Evolutionary conservation across 2,329 filamentous ascomycete genomes (phyloP), one percentile per base, ranked within the genome.

Genomic region (Aschersonia sp.): DNA sequence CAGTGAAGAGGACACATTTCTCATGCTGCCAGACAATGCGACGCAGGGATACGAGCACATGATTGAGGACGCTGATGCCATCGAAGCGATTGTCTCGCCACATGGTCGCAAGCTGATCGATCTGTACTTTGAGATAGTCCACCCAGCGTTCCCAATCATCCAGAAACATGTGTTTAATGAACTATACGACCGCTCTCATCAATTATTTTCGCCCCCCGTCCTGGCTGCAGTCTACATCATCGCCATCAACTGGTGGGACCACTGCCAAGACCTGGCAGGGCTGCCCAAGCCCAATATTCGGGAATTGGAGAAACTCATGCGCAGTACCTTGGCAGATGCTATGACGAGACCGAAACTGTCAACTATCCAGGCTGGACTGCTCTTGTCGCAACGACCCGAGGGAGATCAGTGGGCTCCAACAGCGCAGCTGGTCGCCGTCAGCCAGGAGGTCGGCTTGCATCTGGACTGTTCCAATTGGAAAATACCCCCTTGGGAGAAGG

Each of bases 381-480:
- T 90, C 11, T 67, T 90, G 11, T 78, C 86, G 10, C 85, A 90
- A 58, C 73, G 83, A 32, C 82, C 83, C 6, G 83, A 86, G 54
- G 81, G 83, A 9, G 83, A 87, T 56, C 83, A 88, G 46, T 90
- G 88, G 79, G 84, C 85, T 1, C 71, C 90, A 49, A 95, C 88
- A 1, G 86, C 86, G 4, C 88, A 95, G 60, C 68, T 95, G 22
- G 87, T 95, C 7, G 88, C 88, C 29, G 81, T 92, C 41, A 83
- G 79, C 1, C 88, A 95, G 62, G 87, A 95, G 62, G 73, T 95
- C 3, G 89, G 89, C 44, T 69, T 95, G 40, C 88, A 95, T 61
- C 78, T 94, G 41, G 87, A 95, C 64, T 94, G 87, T 66, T 79
- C 83, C 5, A 72, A 73, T 46, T 95, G 89, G 89, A 86, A 86